A percentile compares a stretch with the other conserved stretches of the same genome.
phyloP scores from a whole-genome alignment of 306 rosid genomes.

The Cucurbita maxima region DNA sequence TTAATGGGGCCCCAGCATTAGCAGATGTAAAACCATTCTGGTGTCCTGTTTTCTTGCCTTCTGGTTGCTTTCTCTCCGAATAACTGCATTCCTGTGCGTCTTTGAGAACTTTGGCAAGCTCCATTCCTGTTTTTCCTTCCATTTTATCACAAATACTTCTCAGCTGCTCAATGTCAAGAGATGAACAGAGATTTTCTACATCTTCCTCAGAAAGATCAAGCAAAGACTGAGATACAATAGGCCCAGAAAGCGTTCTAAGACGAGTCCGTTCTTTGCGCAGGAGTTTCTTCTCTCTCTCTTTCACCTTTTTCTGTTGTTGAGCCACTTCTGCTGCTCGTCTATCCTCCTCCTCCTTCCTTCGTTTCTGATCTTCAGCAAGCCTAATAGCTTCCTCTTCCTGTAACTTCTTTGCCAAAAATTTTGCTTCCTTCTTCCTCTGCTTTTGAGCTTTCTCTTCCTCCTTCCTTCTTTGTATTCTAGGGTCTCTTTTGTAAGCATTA shows the following conservation, averaged over 20 bases:
- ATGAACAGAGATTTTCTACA: conserved; percentile 63
- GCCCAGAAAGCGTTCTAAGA: conserved; percentile 56
- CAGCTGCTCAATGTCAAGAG: conserved; percentile 45
- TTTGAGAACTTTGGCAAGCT: conserved; percentile 40
- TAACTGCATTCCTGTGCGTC: conserved; percentile 33
- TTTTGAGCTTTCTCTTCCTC: conserved; percentile 79
- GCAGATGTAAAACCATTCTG: conserved; percentile 43
- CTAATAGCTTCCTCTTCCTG: conserved; percentile 88
- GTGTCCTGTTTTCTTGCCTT: conserved; percentile 23
- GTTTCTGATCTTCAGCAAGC: conserved; percentile 72
- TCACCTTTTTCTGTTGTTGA: conserved; percentile 60
- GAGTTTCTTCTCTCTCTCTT: conserved; percentile 91
- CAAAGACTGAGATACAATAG: conserved; percentile 32
- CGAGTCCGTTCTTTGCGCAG: conserved; percentile 83
- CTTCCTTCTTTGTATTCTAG: conserved; percentile 74
- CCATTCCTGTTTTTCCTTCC: conserved; percentile 40
- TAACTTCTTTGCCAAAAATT: conserved; percentile 59
- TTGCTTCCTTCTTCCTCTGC: conserved; percentile 81
- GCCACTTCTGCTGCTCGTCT: conserved; percentile 74
- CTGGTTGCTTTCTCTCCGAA: conserved; percentile 26
- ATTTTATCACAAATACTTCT: conserved; percentile 61
- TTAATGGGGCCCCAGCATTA: conserved; percentile 27
- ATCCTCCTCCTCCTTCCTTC: conserved; percentile 62
- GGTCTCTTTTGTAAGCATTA: conserved; percentile 89
- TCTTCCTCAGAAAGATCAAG: conserved; percentile 50